These are phyloP conservation scores for Stentor coeruleus DNA, from an alignment of 73 alveolate genomes.

Conservation along the genomic window DNA sequence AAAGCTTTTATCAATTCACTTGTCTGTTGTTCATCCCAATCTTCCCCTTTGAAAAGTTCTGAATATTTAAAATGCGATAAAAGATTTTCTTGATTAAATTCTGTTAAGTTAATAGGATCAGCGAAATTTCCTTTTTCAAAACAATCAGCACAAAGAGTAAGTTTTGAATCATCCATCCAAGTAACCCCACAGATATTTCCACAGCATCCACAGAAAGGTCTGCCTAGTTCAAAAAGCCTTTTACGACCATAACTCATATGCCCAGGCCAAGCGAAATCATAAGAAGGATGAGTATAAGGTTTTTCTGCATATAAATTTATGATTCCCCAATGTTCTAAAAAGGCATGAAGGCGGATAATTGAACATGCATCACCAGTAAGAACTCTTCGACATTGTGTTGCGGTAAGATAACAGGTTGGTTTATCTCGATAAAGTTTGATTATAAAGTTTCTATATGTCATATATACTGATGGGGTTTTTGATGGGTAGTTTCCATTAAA, in stretches of 20 bases:
- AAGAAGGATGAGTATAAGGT: slow-evolving; percentile 92
- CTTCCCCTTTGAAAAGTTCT: not conserved
- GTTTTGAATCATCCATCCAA: slow-evolving; percentile 58
- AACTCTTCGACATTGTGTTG: slow-evolving; percentile 95
- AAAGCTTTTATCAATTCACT: slow-evolving; percentile 5
- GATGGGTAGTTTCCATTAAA: slow-evolving; percentile 92
- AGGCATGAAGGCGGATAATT: slow-evolving; percentile 89
- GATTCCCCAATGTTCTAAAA: slow-evolving; percentile 95
- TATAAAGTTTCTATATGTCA: slow-evolving; percentile 93
- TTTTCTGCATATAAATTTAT: slow-evolving; percentile 90
- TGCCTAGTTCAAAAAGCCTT: slow-evolving; percentile 62
- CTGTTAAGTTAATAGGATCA: not conserved
- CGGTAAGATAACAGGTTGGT: slow-evolving; percentile 87
- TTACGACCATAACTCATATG: slow-evolving; percentile 43
- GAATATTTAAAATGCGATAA: slow-evolving; percentile 11
- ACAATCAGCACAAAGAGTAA: slow-evolving; percentile 39
- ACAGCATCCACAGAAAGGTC: slow-evolving; percentile 90
- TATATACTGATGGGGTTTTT: slow-evolving; percentile 93
- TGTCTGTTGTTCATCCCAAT: slow-evolving; percentile 10
- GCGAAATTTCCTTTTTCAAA: slow-evolving; percentile 18
- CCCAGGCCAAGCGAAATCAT: slow-evolving; percentile 38
- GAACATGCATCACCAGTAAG: slow-evolving; percentile 98
- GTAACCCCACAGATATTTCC: slow-evolving; percentile 77
- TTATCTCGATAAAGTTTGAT: slow-evolving; percentile 86
- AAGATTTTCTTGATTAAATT: slow-evolving; percentile 22